Conservation (phyloP, 2,329 filamentous ascomycete species). For the Curvularia hawaiiensis region DNA sequence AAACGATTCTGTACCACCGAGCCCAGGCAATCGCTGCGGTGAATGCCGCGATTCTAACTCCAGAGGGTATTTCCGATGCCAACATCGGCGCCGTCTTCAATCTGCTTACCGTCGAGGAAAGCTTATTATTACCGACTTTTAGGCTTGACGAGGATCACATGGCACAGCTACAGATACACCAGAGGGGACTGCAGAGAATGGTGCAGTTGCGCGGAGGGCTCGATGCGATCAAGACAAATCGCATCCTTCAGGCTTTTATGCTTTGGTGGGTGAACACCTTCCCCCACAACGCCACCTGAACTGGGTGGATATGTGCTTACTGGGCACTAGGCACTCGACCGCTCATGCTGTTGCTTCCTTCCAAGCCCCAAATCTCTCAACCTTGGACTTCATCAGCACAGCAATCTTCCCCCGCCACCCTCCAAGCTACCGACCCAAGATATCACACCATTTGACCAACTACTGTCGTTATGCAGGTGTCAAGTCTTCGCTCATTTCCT, state of each 20-base stretch:
- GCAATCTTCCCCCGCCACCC: constrained; percentile 38
- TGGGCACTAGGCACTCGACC: constrained; percentile 48
- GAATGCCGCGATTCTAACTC: constrained; percentile 38
- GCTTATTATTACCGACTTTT: constrained; percentile 32
- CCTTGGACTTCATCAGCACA: constrained; percentile 36
- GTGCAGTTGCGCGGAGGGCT: constrained; percentile 44
- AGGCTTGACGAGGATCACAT: constrained; percentile 33
- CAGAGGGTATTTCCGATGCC: constrained; percentile 43
- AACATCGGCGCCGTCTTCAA: constrained; percentile 49
- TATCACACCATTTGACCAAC: constrained; percentile 38
- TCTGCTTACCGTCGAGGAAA: constrained; percentile 44
- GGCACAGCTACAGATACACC: constrained; percentile 41
- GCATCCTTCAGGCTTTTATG: constrained; percentile 49
- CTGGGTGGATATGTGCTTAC: constrained; percentile 43
- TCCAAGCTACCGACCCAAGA: constrained; percentile 33
- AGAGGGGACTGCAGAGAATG: constrained; percentile 43
- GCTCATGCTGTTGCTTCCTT: constrained; percentile 46
- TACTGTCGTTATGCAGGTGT: constrained; percentile 39
- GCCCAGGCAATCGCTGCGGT: constrained; percentile 42
- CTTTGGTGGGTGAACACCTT: constrained; percentile 42
- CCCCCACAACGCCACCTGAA: constrained; percentile 22
- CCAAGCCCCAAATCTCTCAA: constrained; percentile 40
- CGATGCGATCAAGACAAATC: constrained; percentile 41
- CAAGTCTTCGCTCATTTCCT: constrained; percentile 32
- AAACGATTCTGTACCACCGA: constrained; percentile 41